A percentile compares a stretch with the other conserved stretches of the same genome.
Evolutionary conservation across 164 flowering plant genomes (phyloP).

Genomic region (Cinnamomum chago): DNA sequence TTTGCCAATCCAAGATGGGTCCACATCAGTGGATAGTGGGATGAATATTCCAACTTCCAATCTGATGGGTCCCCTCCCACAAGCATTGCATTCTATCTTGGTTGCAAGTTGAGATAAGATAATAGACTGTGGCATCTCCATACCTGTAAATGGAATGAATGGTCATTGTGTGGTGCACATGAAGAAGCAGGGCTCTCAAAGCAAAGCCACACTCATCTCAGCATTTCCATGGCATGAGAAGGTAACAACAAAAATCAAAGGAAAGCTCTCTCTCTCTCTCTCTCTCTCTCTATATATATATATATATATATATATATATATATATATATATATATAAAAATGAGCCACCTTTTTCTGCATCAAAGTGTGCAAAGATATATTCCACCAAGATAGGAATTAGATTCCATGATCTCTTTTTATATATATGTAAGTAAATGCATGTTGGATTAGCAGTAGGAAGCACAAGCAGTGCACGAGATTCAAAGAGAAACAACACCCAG

Average conservation of each 20-base stretch:
- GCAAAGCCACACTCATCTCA: background rate
- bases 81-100: too few species aligned
- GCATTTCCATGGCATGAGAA: background rate
- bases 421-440: background rate
- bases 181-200: background rate
- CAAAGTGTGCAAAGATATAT: background rate
- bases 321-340: too few species aligned
- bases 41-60: too few species aligned
- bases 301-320: too few species aligned
- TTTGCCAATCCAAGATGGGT: too few species aligned
- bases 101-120: too few species aligned
- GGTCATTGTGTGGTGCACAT: background rate
- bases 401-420: background rate
- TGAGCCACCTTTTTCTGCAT: background rate
- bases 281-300: background rate
- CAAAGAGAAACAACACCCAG: background rate
- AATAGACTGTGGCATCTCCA: too few species aligned
- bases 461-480: background rate
- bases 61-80: too few species aligned
- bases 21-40: too few species aligned
- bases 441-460: background rate
- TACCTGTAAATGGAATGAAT: too few species aligned
- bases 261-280: background rate
- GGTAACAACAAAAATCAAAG: background rate
- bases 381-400: constrained; percentile 1